These are phyloP conservation scores for Monilinia aucupariae DNA, from an alignment of 2,329 filamentous ascomycete genomes.

Conservation along the genomic window DNA sequence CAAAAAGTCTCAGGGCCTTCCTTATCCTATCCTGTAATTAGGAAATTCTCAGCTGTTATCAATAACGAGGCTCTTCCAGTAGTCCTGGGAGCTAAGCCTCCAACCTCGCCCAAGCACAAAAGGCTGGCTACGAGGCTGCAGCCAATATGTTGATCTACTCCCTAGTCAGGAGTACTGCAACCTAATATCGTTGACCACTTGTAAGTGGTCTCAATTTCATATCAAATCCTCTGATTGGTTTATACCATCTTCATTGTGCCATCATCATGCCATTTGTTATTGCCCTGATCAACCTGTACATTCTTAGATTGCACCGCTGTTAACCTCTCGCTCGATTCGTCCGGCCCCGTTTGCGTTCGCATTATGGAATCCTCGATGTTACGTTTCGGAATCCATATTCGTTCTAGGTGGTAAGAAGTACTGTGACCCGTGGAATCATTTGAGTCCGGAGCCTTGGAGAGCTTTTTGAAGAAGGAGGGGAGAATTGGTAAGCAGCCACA, in stretches of 20 bases:
- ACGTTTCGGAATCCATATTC: neutral
- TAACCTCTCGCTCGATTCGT: neutral
- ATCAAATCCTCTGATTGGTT: neutral
- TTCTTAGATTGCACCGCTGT: neutral
- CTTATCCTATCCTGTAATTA: neutral
- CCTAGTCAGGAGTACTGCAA: neutral
- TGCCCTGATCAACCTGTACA: neutral
- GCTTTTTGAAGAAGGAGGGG: neutral
- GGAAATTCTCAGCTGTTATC: neutral
- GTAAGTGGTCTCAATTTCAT: neutral
- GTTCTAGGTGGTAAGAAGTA: neutral
- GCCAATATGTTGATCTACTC: neutral
- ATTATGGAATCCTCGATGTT: constrained; percentile 1
- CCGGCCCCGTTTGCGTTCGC: neutral
- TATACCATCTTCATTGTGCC: neutral
- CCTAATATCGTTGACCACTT: too few species aligned
- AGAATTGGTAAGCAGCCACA: neutral
- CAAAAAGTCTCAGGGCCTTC: neutral
- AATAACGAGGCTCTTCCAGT: neutral
- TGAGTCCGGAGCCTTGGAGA: neutral
- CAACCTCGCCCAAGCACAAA: neutral
- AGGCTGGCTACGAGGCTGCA: neutral
- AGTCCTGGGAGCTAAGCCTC: neutral
- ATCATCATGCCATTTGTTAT: neutral
- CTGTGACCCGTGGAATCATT: neutral